phyloP scores from a whole-genome alignment of 2,329 filamentous ascomycete genomes.

The Meredithiella fracta region DNA sequence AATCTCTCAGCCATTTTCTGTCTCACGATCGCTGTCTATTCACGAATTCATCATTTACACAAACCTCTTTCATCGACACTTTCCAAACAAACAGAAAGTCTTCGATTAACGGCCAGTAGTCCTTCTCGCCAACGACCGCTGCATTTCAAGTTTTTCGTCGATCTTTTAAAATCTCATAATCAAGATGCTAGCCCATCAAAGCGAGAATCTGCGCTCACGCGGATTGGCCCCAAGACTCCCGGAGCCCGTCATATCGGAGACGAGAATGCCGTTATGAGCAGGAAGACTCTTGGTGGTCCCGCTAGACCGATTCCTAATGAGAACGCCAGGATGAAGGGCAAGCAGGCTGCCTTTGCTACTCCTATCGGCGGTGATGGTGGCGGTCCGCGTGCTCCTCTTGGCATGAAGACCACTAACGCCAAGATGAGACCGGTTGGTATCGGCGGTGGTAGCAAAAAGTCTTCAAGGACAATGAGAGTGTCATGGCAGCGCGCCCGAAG shows the following conservation, averaged over 20 bases:
- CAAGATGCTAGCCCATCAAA: slow-evolving; percentile 56
- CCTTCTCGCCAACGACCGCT: not conserved
- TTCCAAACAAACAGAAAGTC: not conserved
- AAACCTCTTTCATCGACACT: not conserved
- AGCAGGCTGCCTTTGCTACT: slow-evolving; percentile 10
- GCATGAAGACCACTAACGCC: slow-evolving; percentile 91
- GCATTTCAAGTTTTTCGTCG: not conserved
- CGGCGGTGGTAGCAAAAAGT: slow-evolving; percentile 39
- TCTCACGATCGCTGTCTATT: not conserved
- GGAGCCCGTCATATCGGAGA: slow-evolving; percentile 60
- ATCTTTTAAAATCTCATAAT: not conserved
- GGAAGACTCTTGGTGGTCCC: slow-evolving; percentile 10
- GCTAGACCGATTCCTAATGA: slow-evolving; percentile 8
- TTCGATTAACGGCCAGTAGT: not conserved
- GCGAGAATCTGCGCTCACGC: slow-evolving; percentile 47
- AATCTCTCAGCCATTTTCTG: not conserved
- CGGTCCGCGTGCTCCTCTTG: slow-evolving; percentile 62
- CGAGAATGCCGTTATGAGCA: slow-evolving; percentile 46
- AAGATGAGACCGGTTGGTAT: slow-evolving; percentile 53
- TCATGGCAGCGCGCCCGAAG: slow-evolving; percentile 30
- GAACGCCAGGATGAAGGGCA: slow-evolving; percentile 9
- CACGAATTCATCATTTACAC: not conserved
- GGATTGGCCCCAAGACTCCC: slow-evolving; percentile 54
- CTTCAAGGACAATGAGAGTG: slow-evolving; percentile 39
- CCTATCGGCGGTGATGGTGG: slow-evolving; percentile 17